Base-by-base conservation (phyloP, 176 grass and related monocot genomes). In the Guadua angustifolia region DNA sequence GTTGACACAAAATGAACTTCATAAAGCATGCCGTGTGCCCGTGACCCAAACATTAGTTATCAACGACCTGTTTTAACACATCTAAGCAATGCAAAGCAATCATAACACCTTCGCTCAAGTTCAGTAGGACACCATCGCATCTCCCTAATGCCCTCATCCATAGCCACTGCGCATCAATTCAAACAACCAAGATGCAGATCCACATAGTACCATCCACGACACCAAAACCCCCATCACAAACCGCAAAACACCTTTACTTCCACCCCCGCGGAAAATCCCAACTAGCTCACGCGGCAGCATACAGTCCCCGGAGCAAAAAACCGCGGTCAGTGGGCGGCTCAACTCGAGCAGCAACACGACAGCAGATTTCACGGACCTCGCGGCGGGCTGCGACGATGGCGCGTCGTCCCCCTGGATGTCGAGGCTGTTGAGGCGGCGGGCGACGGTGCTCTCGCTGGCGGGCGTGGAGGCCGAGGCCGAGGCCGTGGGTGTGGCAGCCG, bases 371-470 rank as follows among this genome's bases (percentile, higher is more conserved):
- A 71, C 89, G 66, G 65, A 98, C 95, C 91, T 94, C 25, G 29
- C 80, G 79, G 93, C 69, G 40, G 78, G 89, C 67, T 93, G 87
- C 55, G 93, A 91, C 15, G 87, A 93, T 3, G 91, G 87, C 42
- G 89, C 87, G 12, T 92, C 95, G 39, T 93, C 95, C 22, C 61
- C 85, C 43, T 93, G 93, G 78, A 93, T 84, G 33, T 92, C 95
- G 65, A 92, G 87, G 55, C 87, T 84, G 51, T 92, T 83, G 56
- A 95, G 79, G 76, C 91, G 82, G 82, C 93, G 90, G 33, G 83
- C 91, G 71, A 93, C 84, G 71, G 89, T 92, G 85, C 76, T 93
- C 89, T 91, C 91, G 73, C 91, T 88, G 65, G 89, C 95, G 17
- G 93, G 91, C 81, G 93, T 95, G 13, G 88, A 93, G 53, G 79